Conservation (phyloP, 768 basidiomycete genomes). For the Glaciozyma antarctica region DNA sequence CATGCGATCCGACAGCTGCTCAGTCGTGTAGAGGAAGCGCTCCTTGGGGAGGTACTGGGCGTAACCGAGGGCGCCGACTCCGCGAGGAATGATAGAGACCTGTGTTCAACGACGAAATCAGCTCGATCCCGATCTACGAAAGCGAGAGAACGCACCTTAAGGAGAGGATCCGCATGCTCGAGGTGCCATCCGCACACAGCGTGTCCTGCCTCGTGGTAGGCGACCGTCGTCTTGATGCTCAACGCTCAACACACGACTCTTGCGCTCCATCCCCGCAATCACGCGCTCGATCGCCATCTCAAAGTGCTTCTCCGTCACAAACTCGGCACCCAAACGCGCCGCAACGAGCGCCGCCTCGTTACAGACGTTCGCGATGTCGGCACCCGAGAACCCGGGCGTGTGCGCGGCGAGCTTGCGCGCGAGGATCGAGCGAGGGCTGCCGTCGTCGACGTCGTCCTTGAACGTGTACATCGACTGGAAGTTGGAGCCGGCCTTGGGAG, state of each 20-base stretch:
- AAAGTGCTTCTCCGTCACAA: conserved; percentile 73
- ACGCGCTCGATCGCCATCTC: conserved; percentile 97
- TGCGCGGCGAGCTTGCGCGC: conserved; percentile 91
- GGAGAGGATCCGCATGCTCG: conserved; percentile 88
- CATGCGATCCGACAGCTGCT: conserved; percentile 89
- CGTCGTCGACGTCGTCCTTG: conserved; percentile 39
- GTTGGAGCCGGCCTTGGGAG: conserved; percentile 10
- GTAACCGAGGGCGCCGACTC: conserved; percentile 79
- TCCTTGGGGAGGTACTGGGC: conserved; percentile 96
- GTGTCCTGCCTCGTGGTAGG: conserved; percentile 98
- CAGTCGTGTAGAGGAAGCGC: conserved; percentile 86
- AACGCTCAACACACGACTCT: conserved; percentile 79
- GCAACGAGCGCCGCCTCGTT: conserved; percentile 96
- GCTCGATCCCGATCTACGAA: background rate
- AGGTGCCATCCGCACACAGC: conserved; percentile 98
- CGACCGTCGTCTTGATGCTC: conserved; percentile 98
- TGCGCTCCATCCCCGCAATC: conserved; percentile 91
- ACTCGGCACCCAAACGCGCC: conserved; percentile 71
- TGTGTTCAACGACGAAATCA: conserved; percentile 44
- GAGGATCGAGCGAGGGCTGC: conserved; percentile 46
- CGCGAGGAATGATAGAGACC: conserved; percentile 88
- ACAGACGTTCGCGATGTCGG: conserved; percentile 97
- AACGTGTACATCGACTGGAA: conserved; percentile 32
- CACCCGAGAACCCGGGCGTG: conserved; percentile 96
- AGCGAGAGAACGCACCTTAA: conserved; percentile 56